These are phyloP conservation scores for Cercospora citrullina DNA, from an alignment of 2,329 filamentous ascomycete genomes.

Conservation along the genomic window DNA sequence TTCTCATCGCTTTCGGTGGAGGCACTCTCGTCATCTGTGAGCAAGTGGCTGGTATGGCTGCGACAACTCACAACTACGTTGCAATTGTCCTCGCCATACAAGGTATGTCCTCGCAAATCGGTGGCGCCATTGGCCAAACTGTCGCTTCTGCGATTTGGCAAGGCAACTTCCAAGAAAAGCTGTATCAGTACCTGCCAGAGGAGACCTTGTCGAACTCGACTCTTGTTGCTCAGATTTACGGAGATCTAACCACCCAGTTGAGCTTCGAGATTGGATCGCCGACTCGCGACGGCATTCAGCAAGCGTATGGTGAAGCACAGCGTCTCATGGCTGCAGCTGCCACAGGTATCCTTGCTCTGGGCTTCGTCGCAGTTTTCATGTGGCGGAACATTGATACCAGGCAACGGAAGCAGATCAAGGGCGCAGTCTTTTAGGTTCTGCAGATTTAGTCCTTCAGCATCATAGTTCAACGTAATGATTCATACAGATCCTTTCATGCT, in stretches of 20 bases:
- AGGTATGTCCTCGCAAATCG: conserved; percentile 38
- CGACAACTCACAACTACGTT: conserved; percentile 37
- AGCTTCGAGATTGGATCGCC: conserved; percentile 46
- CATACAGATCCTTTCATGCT: background rate
- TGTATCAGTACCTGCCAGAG: conserved; percentile 47
- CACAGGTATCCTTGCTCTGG: conserved; percentile 35
- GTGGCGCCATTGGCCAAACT: conserved; percentile 39
- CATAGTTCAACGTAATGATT: background rate
- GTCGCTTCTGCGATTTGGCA: conserved; percentile 42
- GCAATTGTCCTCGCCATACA: conserved; percentile 43
- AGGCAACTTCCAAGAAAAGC: conserved; percentile 26
- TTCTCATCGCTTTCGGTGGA: conserved; percentile 43
- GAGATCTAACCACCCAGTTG: conserved; percentile 40
- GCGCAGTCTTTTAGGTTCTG: conserved; percentile 33
- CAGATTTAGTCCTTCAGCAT: background rate
- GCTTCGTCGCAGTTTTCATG: conserved; percentile 34
- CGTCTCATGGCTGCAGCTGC: conserved; percentile 44
- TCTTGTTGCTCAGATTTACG: conserved; percentile 40
- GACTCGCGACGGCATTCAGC: conserved; percentile 47
- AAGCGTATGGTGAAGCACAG: conserved; percentile 52
- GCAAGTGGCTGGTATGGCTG: conserved; percentile 41
- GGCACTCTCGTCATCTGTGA: conserved; percentile 35
- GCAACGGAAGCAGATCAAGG: conserved; percentile 40
- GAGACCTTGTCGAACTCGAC: conserved; percentile 36
- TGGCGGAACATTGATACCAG: conserved; percentile 40